Evolutionary conservation across 441 rosid genomes (phyloP), one percentile per base, ranked within the genome.

Genomic region (Dalechampia spathulata): DNA sequence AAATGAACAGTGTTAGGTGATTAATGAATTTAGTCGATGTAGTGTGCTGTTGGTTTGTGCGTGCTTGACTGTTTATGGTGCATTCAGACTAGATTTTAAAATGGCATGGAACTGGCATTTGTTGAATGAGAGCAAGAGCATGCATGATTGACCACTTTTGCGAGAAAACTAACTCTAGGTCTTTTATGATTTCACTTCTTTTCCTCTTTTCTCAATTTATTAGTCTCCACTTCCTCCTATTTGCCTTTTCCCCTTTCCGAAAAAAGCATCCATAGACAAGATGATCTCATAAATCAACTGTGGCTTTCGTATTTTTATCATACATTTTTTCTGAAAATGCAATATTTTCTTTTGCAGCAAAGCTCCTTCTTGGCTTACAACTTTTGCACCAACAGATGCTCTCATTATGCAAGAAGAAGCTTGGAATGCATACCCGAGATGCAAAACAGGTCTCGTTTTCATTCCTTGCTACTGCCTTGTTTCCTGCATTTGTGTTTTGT

Each of bases 351-450:
- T 12, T 58, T 76, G 62, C 75, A 84, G 91, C 75, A 84, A 81
- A 77, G 87, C 74, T 12, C 91, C 91, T 30, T 36, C 79, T 65
- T 84, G 91, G 91, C 70, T 84, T 45, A 71, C 77, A 46, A 44
- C 82, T 58, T 56, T 84, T 67, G 87, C 91, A 8, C 85, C 87
- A 0, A 60, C 76, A 36, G 83, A 84, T 55, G 85, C 87, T 56
- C 91, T 84, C 20, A 38, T 81, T 60, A 65, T 84, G 82, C 72
- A 79, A 50, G 91, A 84, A 73, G 87, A 84, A 63, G 81, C 91
- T 9, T 81, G 91, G 91, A 81, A 81, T 69, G 78, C 87, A 22
- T 84, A 75, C 55, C 91, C 87, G 20, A 77, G 80, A 67, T 81
- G 87, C 68, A 84, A 81, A 76, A 81, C 85, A 62, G 87, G 87